Evolutionary conservation across 352 stramenopile genomes (phyloP).

Genomic region (Pythium aquatile): DNA sequence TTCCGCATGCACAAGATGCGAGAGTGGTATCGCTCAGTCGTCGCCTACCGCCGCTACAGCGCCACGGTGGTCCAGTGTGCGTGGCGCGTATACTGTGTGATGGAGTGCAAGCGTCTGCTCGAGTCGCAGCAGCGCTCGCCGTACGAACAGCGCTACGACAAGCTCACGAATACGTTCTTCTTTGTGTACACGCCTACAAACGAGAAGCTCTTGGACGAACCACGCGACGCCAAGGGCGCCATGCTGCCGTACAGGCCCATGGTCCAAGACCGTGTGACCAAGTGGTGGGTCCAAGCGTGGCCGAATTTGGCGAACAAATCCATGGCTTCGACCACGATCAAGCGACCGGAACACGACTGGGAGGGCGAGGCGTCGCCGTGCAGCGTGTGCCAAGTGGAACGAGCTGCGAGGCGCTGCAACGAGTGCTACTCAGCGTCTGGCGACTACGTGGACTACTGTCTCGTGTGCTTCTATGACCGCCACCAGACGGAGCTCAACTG

Average conservation of each 20-base stretch:
- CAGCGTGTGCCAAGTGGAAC: slow-evolving; percentile 54
- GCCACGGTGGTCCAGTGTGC: slow-evolving; percentile 57
- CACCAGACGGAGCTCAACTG: slow-evolving; percentile 38
- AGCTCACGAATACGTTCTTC: slow-evolving; percentile 50
- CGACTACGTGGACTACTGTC: slow-evolving; percentile 74
- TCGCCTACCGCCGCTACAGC: slow-evolving; percentile 32
- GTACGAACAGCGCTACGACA: slow-evolving; percentile 71
- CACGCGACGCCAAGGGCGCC: slow-evolving; percentile 45
- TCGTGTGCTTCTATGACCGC: slow-evolving; percentile 69
- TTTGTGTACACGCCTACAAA: slow-evolving; percentile 67
- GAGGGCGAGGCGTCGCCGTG: slow-evolving; percentile 30
- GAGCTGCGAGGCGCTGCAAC: slow-evolving; percentile 58
- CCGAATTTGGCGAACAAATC: slow-evolving; percentile 39
- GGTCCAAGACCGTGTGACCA: slow-evolving; percentile 68
- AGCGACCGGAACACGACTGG: slow-evolving; percentile 7
- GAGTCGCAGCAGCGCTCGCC: slow-evolving; percentile 59
- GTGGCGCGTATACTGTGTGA: slow-evolving; percentile 42
- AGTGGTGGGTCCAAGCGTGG: slow-evolving; percentile 72
- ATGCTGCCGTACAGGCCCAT: slow-evolving; percentile 65
- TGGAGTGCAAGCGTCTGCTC: slow-evolving; percentile 38
- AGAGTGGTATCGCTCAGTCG: slow-evolving; percentile 48
- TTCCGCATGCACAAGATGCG: slow-evolving; percentile 61
- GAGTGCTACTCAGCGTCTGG: slow-evolving; percentile 60
- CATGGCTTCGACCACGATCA: background rate
- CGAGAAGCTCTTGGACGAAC: slow-evolving; percentile 61